phyloP scores from a whole-genome alignment of 257 asterid species.

The Eucommia ulmoides region DNA sequence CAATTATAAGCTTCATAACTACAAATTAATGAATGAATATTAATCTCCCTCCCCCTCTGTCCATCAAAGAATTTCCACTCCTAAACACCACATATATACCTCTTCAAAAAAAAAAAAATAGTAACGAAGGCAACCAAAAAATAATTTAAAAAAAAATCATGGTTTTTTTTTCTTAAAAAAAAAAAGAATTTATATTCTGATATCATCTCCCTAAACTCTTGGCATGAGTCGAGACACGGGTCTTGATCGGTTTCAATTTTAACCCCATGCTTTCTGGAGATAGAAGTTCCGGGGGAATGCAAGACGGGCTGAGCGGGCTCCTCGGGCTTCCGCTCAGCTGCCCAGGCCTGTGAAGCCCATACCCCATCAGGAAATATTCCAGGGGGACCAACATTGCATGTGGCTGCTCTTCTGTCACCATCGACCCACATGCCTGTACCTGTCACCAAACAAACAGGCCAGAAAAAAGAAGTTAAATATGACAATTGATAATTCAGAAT shows the following conservation, averaged over 20 bases:
- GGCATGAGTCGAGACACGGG: slow-evolving; percentile 21
- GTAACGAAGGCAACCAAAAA: no score
- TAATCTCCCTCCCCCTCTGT: neutral
- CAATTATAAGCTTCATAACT: no score
- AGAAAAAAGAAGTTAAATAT: neutral
- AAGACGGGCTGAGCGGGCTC: slow-evolving; percentile 72
- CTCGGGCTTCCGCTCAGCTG: slow-evolving; percentile 62
- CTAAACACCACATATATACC: neutral
- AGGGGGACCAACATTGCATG: slow-evolving; percentile 79
- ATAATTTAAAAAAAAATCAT: no score
- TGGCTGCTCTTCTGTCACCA: slow-evolving; percentile 96
- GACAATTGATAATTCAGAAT: neutral
- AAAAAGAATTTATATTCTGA: neutral
- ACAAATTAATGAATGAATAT: neutral
- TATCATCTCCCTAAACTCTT: neutral
- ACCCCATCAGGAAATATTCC: slow-evolving; percentile 77
- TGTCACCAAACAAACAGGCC: slow-evolving; percentile 9
- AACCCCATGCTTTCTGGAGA: slow-evolving; percentile 93
- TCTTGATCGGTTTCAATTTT: slow-evolving; percentile 84
- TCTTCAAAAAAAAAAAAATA: no score
- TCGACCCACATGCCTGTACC: slow-evolving; percentile 89
- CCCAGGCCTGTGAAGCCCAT: slow-evolving; percentile 48
- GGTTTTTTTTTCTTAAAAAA: neutral
- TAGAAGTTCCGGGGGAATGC: slow-evolving; percentile 77
- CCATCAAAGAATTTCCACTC: neutral